A percentile compares a stretch with the other conserved stretches of the same genome.
phyloP scores from a whole-genome alignment of 768 basidiomycete genomes.

The Sarcomyxa edulis region DNA sequence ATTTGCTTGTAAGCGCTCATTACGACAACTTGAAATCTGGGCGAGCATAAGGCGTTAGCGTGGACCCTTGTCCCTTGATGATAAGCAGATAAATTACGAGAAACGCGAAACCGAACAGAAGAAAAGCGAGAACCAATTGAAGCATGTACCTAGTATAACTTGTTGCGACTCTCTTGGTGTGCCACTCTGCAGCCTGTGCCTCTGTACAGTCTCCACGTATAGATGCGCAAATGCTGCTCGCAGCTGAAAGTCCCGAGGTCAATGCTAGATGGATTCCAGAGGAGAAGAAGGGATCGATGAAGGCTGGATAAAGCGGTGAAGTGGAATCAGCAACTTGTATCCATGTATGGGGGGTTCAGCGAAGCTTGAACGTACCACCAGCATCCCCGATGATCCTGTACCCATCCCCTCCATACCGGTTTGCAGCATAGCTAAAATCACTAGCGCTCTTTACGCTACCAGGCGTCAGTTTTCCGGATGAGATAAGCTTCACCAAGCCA shows the following conservation, averaged over 20 bases:
- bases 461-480: conserved; percentile 30
- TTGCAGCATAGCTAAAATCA: conserved; percentile 64
- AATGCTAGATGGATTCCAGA: conserved; percentile 60
- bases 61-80: no score
- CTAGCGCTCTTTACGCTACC: conserved; percentile 47
- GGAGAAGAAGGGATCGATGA: conserved; percentile 65
- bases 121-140: not conserved
- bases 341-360: no score
- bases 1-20: conserved; percentile 75
- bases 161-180: conserved; percentile 48
- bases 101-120: no score
- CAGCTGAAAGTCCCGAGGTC: conserved; percentile 56
- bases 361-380: conserved; percentile 27
- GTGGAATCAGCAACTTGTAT: not conserved
- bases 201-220: conserved; percentile 46
- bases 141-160: conserved; percentile 49
- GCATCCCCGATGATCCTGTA: conserved; percentile 67
- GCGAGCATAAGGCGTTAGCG: not conserved
- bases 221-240: conserved; percentile 51
- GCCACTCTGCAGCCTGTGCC: conserved; percentile 42
- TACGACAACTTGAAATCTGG: conserved; percentile 63
- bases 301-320: conserved; percentile 29
- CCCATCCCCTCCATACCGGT: conserved; percentile 44
- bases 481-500: conserved; percentile 35
- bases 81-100: no score